Evolutionary conservation across 2,329 filamentous ascomycete species (phyloP).

Genomic region (Penicillium sp.): DNA sequence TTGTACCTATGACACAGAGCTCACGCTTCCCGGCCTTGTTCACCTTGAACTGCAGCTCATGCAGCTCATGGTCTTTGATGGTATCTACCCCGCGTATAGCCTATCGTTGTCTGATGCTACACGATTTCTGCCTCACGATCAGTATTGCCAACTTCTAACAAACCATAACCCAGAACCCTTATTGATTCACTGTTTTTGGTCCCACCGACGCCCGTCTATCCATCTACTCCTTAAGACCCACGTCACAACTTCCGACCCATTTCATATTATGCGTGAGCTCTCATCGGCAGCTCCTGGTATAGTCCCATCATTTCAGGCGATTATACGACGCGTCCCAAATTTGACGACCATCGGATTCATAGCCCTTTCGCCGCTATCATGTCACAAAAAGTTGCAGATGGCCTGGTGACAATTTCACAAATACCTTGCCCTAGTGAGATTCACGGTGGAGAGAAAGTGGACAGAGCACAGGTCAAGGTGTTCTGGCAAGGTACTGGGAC

Average conservation of each 20-base stretch:
- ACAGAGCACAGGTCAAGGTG: conserved; percentile 43
- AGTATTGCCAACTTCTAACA: not conserved
- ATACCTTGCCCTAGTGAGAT: conserved; percentile 38
- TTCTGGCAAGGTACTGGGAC: conserved; percentile 51
- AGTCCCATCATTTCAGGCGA: not conserved
- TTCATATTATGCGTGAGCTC: not conserved
- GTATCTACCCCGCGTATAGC: not conserved
- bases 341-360: not conserved
- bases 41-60: not conserved
- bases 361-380: conserved; percentile 34
- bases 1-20: not conserved
- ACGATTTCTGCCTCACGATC: not conserved
- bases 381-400: conserved; percentile 42
- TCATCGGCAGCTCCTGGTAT: not conserved
- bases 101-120: not conserved
- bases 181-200: not conserved
- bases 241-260: not conserved
- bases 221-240: not conserved
- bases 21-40: not conserved
- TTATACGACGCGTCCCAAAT: not conserved
- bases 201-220: not conserved
- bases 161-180: not conserved
- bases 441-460: conserved; percentile 37
- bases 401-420: conserved; percentile 44
- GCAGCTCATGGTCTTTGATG: not conserved